Evolutionary conservation across 2,329 filamentous ascomycete genomes (phyloP), one percentile per base, ranked within the genome.

Genomic region (Thermomyces lanuginosus): DNA sequence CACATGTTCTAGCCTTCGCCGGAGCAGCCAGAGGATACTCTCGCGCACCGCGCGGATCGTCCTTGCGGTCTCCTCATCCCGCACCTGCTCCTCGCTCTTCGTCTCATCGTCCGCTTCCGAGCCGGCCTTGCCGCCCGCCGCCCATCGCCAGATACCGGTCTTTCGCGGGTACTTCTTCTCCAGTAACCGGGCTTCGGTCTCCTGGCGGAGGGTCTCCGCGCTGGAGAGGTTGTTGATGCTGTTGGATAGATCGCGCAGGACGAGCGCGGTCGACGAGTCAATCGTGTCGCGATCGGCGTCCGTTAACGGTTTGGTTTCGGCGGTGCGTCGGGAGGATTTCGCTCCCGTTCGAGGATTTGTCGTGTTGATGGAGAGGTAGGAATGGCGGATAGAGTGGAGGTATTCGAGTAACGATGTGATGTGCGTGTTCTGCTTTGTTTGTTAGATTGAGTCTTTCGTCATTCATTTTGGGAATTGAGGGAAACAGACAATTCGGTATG

Each of bases 201-300:
- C 72, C 37, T 81, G 76, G 13, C 84, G 76, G 34, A 91, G 63
- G 42, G 77, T 65, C 51, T 92, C 84, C 4, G 83, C 81, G 26
- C 83, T 76, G 38, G 80, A 72, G 13, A 95, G 70, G 22, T 73
- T 71, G 18, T 69, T 67, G 44, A 95, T 91, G 27, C 77, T 76
- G 28, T 71, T 68, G 46, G 89, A 83, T 34, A 95, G 70, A 49
- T 91, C 77, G 35, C 80, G 76, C 32, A 95, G 71, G 42, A 92
- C 69, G 32, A 76, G 66, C 46, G 92, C 89, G 6, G 84, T 82
- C 43, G 84, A 76, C 24, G 77, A 74, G 46, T 95, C 86, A 40
- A 95, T 77, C 32, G 80, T 70, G 47, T 91, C 82, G 40, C 83
- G 74, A 45, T 95, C 76, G 10, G 67, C 61, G 47, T 93, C 80